Evolutionary conservation across 2,329 filamentous ascomycete genomes (phyloP), one percentile per base, ranked within the genome.

Genomic region (Hirsutella rhossiliensis): DNA sequence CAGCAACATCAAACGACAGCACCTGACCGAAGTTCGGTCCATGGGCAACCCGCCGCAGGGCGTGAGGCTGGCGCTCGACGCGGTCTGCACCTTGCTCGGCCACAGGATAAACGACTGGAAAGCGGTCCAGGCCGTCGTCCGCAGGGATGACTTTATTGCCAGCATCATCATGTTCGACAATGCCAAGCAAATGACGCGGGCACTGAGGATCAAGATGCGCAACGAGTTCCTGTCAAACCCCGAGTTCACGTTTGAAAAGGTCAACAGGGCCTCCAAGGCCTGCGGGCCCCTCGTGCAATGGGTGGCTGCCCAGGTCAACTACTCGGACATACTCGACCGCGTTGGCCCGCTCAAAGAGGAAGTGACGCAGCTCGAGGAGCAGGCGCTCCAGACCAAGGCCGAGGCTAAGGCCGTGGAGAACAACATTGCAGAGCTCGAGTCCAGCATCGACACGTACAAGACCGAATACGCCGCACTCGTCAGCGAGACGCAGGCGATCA

Each of bases 121-220:
- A 69, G 81, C 79, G 12, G 87, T 97, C 47, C 85, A 94, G 62
- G 82, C 76, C 43, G 84, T 97, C 49, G 80, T 98, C 47, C 86
- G 90, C 55, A 80, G 80, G 45, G 92, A 97, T 56, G 90, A 97
- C 59, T 98, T 98, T 65, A 97, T 98, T 64, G 86, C 88, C 41
- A 96, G 87, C 65, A 98, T 98, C 56, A 85, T 97, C 62, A 88
- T 87, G 62, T 98, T 96, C 59, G 86, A 96, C 69, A 98, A 96
- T 57, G 89, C 92, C 64, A 82, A 74, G 60, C 84, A 92, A 63
- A 97, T 98, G 90, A 98, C 90, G 15, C 83, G 80, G 55, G 67
- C 69, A 23, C 74, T 92, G 52, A 78, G 92, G 41, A 71, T 78
- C 53, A 94, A 87, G 72, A 97, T 98, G 90, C 82, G 85, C 56